phyloP scores from a whole-genome alignment of 2,329 filamentous ascomycete genomes.

The Fusarium nematophilum region DNA sequence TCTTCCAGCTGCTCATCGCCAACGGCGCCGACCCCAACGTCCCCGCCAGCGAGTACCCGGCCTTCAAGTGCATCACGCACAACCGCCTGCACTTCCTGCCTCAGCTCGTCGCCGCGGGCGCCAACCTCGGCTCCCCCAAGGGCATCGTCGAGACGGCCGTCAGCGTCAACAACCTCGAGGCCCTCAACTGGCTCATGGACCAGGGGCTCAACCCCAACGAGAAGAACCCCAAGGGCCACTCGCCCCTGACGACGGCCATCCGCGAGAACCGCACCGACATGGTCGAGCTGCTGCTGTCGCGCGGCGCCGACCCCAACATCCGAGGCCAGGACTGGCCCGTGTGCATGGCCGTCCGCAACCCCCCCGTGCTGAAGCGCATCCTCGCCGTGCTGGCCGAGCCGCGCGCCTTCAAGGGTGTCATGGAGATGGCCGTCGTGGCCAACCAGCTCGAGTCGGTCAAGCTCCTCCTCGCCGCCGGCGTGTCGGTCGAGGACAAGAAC shows the following conservation, averaged over 20 bases:
- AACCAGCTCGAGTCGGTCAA: constrained; percentile 76
- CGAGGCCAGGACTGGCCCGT: constrained; percentile 78
- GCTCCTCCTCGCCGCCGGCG: constrained; percentile 71
- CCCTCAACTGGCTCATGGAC: constrained; percentile 69
- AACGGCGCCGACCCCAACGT: constrained; percentile 72
- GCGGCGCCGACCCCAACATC: constrained; percentile 71
- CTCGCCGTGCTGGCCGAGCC: constrained; percentile 68
- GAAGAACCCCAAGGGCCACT: constrained; percentile 66
- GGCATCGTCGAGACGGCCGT: constrained; percentile 76
- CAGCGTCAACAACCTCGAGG: constrained; percentile 69
- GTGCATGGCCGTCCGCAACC: constrained; percentile 73
- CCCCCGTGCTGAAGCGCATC: constrained; percentile 68
- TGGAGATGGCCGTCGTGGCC: constrained; percentile 75
- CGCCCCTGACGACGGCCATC: constrained; percentile 74
- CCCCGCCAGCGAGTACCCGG: constrained; percentile 71
- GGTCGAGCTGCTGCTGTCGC: constrained; percentile 67
- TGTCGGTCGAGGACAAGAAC: constrained; percentile 77
- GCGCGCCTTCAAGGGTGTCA: constrained; percentile 72
- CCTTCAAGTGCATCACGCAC: constrained; percentile 76
- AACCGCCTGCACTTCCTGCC: constrained; percentile 71
- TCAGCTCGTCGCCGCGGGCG: constrained; percentile 69
- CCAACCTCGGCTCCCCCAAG: constrained; percentile 67
- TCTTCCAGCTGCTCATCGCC: constrained; percentile 68
- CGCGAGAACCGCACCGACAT: constrained; percentile 68
- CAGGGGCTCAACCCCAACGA: constrained; percentile 71